Percentiles rank a stretch among this genome's conserved stretches.
phyloP scores from a whole-genome alignment of 345 rosid species.

The Iberis pinnata region DNA sequence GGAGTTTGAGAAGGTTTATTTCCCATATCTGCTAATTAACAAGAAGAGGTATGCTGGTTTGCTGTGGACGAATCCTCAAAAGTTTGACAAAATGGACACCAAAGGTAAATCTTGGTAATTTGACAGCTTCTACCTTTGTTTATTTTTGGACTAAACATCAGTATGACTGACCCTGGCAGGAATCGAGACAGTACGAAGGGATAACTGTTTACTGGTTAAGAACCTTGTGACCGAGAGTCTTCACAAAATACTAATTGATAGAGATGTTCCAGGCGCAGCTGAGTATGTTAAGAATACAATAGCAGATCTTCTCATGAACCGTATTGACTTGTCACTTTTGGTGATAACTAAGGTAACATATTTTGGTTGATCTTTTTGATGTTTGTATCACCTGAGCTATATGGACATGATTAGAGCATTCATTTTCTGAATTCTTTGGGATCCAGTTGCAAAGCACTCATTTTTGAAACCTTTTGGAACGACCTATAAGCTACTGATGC shows the following conservation, averaged over 20 bases:
- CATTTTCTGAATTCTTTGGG: conserved; percentile 6
- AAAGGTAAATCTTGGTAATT: conserved; percentile 50
- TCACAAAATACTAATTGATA: conserved; percentile 74
- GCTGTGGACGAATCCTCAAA: conserved; percentile 74
- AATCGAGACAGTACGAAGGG: conserved; percentile 96
- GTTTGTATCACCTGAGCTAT: background rate
- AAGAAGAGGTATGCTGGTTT: conserved; percentile 99
- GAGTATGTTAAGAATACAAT: conserved; percentile 85
- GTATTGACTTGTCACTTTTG: conserved; percentile 93
- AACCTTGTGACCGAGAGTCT: conserved; percentile 91
- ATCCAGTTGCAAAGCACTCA: background rate
- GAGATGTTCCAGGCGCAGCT: conserved; percentile 83
- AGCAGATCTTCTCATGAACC: conserved; percentile 96
- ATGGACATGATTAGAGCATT: conserved; percentile 14
- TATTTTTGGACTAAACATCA: conserved; percentile 1
- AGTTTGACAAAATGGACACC: conserved; percentile 93
- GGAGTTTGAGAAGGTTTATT: conserved; percentile 97
- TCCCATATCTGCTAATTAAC: conserved; percentile 85
- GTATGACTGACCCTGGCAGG: conserved; percentile 43
- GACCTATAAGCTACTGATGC: conserved; percentile 7
- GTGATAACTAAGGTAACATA: conserved; percentile 82
- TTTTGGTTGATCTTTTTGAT: conserved; percentile 18
- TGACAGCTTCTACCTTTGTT: conserved; percentile 15
- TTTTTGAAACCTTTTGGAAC: conserved; percentile 8
- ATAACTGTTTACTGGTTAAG: conserved; percentile 92